Percentiles rank a stretch among this genome's conserved stretches.
These are phyloP conservation scores for Baudoinia panamericana DNA, from an alignment of 495 filamentous ascomycete species.

Conservation along the genomic window DNA sequence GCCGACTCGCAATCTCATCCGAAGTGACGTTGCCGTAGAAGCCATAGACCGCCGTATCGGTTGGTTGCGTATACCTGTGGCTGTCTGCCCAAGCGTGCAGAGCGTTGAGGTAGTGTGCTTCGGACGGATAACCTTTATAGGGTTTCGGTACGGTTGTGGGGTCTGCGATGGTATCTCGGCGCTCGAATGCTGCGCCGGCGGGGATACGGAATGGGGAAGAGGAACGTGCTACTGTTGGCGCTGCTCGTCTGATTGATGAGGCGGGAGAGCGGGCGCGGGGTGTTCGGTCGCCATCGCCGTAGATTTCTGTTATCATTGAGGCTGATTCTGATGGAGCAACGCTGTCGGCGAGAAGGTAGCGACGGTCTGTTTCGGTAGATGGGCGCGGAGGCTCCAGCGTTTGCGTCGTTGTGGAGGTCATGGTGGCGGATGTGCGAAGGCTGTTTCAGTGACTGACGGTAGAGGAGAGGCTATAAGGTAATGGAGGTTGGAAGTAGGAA, in stretches of 20 bases:
- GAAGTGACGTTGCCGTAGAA: slow-evolving; percentile 14
- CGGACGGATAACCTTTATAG: slow-evolving; percentile 13
- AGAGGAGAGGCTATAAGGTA: too few relatives aligned
- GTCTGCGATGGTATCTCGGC: slow-evolving; percentile 4
- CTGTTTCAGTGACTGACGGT: too few relatives aligned
- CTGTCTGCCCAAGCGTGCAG: slow-evolving; percentile 15
- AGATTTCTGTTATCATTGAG: slow-evolving; percentile 1
- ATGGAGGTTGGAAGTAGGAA: too few relatives aligned
- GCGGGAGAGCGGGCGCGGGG: slow-evolving; percentile 11
- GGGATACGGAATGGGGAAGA: neutral
- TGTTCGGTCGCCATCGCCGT: slow-evolving; percentile 1
- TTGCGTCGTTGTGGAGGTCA: neutral
- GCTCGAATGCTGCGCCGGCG: neutral
- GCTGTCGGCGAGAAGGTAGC: slow-evolving; percentile 7
- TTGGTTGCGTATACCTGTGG: slow-evolving; percentile 11
- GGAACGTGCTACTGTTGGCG: neutral
- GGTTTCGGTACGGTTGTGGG: slow-evolving; percentile 3
- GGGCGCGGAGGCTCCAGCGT: neutral
- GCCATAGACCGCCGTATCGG: slow-evolving; percentile 4
- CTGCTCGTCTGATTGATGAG: neutral
- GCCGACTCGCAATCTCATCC: slow-evolving; percentile 8
- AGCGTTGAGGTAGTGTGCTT: slow-evolving; percentile 17
- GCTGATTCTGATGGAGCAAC: slow-evolving; percentile 5
- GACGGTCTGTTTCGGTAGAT: slow-evolving; percentile 11
- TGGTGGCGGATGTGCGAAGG: too few relatives aligned